Evolutionary conservation across 306 rosid genomes (phyloP).

Genomic region (Neltuma alba): DNA sequence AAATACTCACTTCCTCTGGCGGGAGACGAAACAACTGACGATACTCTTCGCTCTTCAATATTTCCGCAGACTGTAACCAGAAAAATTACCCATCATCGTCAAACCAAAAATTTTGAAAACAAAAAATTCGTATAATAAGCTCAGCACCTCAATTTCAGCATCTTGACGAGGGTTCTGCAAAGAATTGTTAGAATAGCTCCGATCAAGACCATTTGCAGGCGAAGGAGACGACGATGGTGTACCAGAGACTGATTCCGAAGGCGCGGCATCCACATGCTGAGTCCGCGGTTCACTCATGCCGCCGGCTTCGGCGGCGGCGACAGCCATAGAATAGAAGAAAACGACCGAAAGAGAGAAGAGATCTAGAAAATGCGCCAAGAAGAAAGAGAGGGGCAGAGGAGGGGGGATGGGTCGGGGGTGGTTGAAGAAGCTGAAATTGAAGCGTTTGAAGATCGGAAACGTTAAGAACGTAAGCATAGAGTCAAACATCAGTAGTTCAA

Average conservation of each 20-base stretch:
- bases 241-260: conserved; percentile 39
- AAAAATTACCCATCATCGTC: background rate
- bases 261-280: conserved; percentile 46
- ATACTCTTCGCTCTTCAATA: conserved; percentile 88
- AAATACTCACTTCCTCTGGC: conserved; percentile 76
- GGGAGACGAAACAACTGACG: conserved; percentile 96
- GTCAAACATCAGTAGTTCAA: conserved; percentile 9
- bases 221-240: conserved; percentile 37
- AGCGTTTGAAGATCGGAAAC: background rate
- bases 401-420: background rate
- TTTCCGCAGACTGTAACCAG: conserved; percentile 47
- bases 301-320: conserved; percentile 38
- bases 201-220: conserved; percentile 47
- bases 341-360: conserved; percentile 24
- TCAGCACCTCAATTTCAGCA: conserved; percentile 58
- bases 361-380: background rate
- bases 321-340: conserved; percentile 18
- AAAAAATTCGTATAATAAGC: background rate
- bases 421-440: background rate
- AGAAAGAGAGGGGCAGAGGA: background rate
- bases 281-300: conserved; percentile 46
- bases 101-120: background rate
- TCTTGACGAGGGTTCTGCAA: conserved; percentile 46
- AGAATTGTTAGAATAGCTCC: conserved; percentile 45
- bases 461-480: conserved; percentile 16